Base-by-base conservation (phyloP, 2,329 filamentous ascomycete genomes). In the Didymella pinodella region DNA sequence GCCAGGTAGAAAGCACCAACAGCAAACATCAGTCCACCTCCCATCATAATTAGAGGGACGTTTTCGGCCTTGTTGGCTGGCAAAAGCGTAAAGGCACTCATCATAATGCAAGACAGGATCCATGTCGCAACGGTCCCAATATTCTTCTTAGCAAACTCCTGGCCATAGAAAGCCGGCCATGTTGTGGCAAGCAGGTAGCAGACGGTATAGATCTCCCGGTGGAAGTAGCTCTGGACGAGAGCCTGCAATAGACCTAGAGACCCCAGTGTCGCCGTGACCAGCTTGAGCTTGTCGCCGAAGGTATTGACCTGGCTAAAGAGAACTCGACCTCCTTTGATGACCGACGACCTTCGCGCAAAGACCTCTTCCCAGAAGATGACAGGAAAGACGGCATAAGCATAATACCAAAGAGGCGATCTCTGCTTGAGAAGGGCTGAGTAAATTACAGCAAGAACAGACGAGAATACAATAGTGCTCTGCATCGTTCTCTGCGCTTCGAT, bases 351-450 rank as follows among this genome's bases (percentile, higher is more conserved):
- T 28, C 90, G 87, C 3, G 91, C 91, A 76, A 90, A 94, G 0
- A 97, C 91, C 71, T 97, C 93, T 77, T 97, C 94, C 95, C 95
- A 99, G 80, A 99, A 98, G 57, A 92, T 85, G 2, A 97, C 88
- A 0, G 95, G 95, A 76, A 99, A 99, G 68, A 96, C 86, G 0
- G 90, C 91, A 75, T 99, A 99, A 2, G 87, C 86, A 71, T 98
- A 99, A 76, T 99, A 99, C 2, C 91, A 90, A 57, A 83, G 75
- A 0, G 94, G 90, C 1, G 93, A 97, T 44, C 87, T 85, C 45
- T 96, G 94, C 57, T 92, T 82, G 58, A 90, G 81, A 54, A 99
- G 90, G 0, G 92, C 88, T 7, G 92, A 89, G 70, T 90, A 97
- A 12, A 98, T 78, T 1, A 82, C 83, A 25, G 90, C 84, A n/a